A percentile compares a stretch with the other conserved stretches of the same genome.
phyloP scores from a whole-genome alignment of 176 grass and related monocot species.

The Avena eriantha region DNA sequence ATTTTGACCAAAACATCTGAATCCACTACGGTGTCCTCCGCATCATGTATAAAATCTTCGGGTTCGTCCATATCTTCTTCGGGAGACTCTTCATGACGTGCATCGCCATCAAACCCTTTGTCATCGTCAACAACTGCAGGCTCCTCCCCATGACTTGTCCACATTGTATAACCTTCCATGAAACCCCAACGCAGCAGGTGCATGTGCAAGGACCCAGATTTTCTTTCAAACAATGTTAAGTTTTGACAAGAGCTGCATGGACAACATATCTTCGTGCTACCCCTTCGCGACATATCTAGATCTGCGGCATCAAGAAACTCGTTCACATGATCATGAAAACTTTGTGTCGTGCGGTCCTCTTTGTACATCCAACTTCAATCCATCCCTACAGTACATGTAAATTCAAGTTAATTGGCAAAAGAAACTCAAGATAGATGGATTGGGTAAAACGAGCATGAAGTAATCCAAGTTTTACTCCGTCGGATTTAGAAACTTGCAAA shows the following conservation, averaged over 20 bases:
- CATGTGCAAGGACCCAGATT: not conserved
- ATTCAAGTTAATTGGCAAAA: not conserved
- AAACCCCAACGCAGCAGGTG: not conserved
- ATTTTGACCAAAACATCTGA: not conserved
- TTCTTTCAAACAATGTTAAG: not conserved
- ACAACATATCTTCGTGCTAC: not conserved
- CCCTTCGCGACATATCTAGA: not conserved
- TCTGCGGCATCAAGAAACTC: not conserved
- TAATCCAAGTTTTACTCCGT: no score
- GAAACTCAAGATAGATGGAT: not conserved
- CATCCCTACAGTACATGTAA: not conserved
- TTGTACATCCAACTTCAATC: not conserved
- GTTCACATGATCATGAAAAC: not conserved
- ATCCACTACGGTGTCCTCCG: not conserved
- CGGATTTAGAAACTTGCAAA: no score
- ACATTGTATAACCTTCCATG: not conserved
- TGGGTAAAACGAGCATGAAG: no score
- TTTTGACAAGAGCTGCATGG: not conserved
- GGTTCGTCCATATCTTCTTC: not conserved
- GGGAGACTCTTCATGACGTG: not conserved
- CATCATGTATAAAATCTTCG: not conserved
- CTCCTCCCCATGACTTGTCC: conserved; percentile 5
- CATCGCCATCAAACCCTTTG: not conserved
- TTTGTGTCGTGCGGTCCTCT: no score
- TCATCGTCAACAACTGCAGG: not conserved